Conservation (phyloP, 805 yeast species). For the Kazachstania psychrophila region DNA sequence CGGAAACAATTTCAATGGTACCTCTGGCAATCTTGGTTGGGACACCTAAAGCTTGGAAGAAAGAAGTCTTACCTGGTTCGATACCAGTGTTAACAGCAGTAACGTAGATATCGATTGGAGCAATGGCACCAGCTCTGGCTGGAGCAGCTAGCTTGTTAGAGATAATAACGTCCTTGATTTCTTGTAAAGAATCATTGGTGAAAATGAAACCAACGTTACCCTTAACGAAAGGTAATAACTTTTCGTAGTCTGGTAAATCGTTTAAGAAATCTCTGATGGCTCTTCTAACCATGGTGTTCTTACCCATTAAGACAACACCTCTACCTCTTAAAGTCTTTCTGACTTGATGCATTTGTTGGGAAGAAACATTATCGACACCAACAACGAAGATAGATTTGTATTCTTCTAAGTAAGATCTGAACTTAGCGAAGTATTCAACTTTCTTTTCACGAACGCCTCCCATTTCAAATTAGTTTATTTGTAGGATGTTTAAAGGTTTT, state of each 20-base stretch:
- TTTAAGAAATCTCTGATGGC: constrained; percentile 93
- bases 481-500: constrained; percentile 79
- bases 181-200: constrained; percentile 93
- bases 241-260: constrained; percentile 95
- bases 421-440: constrained; percentile 87
- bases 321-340: constrained; percentile 93
- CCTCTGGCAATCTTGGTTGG: constrained; percentile 99
- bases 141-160: constrained; percentile 99
- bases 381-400: constrained; percentile 97
- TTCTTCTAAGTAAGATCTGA: constrained; percentile 90
- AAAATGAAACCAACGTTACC: constrained; percentile 99
- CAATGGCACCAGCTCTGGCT: constrained; percentile 99
- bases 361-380: constrained; percentile 99
- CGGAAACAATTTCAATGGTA: constrained; percentile 98
- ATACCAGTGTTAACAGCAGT: constrained; percentile 99
- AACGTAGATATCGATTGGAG: constrained; percentile 95
- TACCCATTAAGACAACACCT: constrained; percentile 97
- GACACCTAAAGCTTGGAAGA: constrained; percentile 99
- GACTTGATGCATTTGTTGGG: constrained; percentile 99
- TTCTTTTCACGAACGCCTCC: constrained; percentile 99
- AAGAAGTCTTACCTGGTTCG: constrained; percentile 99
- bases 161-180: constrained; percentile 78
- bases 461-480: constrained; percentile 78
- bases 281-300: constrained; percentile 99
- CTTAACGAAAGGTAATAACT: constrained; percentile 84